Base-by-base conservation (phyloP, 306 rosid genomes). In the Dryas octopetala region DNA sequence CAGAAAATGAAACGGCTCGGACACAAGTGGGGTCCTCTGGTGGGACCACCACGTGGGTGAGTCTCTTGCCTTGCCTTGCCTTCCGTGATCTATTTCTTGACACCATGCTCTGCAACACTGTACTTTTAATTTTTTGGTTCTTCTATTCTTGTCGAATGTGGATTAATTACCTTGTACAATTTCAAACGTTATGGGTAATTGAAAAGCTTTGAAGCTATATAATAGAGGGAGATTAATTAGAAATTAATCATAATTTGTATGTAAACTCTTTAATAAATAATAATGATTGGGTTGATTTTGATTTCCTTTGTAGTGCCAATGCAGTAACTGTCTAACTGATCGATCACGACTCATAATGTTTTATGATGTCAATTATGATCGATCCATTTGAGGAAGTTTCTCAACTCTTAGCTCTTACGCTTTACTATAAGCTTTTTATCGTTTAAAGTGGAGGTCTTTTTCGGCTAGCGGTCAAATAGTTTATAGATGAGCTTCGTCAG, bases 31-130 rank as follows among this genome's bases (percentile, higher is more conserved):
- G 6, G 38, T 32, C 28, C 3, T 5, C 15, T 2, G 4, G 59
- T 54, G 68, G 72, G 50, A 14, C 60, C 80, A 32, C 76, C 62
- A 62, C 41, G 73, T 46, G 23, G 76, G 1, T 12, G 17, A 2
- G 12, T 63, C 4, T 16, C 14, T 1, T n/a, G 7, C 4, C 9
- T 55, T 55, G 61, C 61, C 61, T 28, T 61, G 17, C 0, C 23
- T 48, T 28, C 4, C 2, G 1, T 19, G 9, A 44, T 13, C 14
- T 13, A 47, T 5, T 28, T 54, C 47, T 19, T n/a, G 23, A 32
- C 16, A 17, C 40, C 12, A 23, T 23, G 2, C 3, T 2, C 38
- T 10, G 53, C 62, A 6, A 38, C 16, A 38, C 51, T 55, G 47
- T 28, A 54, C 53, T 55, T 45, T 28, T 11, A 58, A 8, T 23